These are phyloP conservation scores for Agapanthus africanus DNA, from an alignment of 106 monocot genomes.

Conservation along the genomic window DNA sequence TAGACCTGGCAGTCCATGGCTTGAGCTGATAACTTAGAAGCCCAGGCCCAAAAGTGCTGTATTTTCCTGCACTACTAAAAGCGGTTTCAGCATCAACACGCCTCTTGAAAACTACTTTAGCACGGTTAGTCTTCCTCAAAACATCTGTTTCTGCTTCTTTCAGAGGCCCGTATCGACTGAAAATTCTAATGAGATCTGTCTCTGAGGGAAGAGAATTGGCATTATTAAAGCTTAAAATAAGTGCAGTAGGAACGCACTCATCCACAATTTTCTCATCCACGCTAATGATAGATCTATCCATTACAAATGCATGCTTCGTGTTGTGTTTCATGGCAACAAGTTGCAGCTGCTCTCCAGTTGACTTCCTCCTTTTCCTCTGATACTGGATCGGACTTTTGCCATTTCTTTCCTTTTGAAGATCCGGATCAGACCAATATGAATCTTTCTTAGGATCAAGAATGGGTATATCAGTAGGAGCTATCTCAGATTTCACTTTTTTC, in stretches of 20 bases:
- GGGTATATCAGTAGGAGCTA: slow-evolving; percentile 11
- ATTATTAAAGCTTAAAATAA: slow-evolving; percentile 47
- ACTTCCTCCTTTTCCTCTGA: slow-evolving; percentile 25
- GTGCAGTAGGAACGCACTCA: slow-evolving; percentile 36
- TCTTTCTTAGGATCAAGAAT: no score
- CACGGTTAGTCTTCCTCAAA: slow-evolving; percentile 27
- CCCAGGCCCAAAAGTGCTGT: slow-evolving; percentile 51
- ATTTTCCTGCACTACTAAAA: slow-evolving; percentile 65
- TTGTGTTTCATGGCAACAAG: slow-evolving; percentile 11
- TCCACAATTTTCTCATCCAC: slow-evolving; percentile 42
- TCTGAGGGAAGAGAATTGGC: slow-evolving; percentile 48
- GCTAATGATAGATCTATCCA: slow-evolving; percentile 26
- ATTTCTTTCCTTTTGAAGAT: slow-evolving; percentile 20
- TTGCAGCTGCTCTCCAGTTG: slow-evolving; percentile 19
- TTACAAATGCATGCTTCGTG: slow-evolving; percentile 18
- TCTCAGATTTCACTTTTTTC: slow-evolving; percentile 3
- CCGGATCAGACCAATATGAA: slow-evolving; percentile 42
- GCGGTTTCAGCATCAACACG: slow-evolving; percentile 73
- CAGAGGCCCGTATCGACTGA: slow-evolving; percentile 74
- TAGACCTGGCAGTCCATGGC: slow-evolving; percentile 19
- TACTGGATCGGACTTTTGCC: not conserved
- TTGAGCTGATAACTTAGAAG: slow-evolving; percentile 60
- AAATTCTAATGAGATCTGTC: slow-evolving; percentile 60
- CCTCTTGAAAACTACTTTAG: slow-evolving; percentile 62
- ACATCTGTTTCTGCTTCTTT: slow-evolving; percentile 54